phyloP scores from a whole-genome alignment of 345 rosid species.

The Combretum micranthum region DNA sequence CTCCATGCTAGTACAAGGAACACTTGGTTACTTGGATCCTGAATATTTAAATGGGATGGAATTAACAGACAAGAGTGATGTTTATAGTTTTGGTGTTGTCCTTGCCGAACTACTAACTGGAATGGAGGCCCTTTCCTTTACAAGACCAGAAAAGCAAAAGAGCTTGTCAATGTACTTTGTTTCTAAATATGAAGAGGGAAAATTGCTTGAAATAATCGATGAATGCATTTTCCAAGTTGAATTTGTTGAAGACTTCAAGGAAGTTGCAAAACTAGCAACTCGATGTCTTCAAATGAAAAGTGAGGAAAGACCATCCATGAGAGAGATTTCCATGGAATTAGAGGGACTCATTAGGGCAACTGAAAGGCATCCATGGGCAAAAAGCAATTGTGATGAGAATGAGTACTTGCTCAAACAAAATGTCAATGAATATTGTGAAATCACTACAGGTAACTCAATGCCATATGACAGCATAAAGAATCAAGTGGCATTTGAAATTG shows the following conservation, averaged over 20 bases:
- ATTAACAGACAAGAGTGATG: slow-evolving; percentile 33
- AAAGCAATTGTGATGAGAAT: neutral
- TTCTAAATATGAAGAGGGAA: slow-evolving; percentile 15
- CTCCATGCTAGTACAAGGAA: slow-evolving; percentile 35
- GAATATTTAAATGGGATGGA: slow-evolving; percentile 20
- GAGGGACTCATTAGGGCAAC: slow-evolving; percentile 7
- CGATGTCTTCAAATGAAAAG: slow-evolving; percentile 20
- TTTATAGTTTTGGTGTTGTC: slow-evolving; percentile 38
- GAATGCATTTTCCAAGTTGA: neutral
- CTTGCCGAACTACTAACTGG: slow-evolving; percentile 31
- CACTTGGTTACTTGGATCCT: slow-evolving; percentile 38
- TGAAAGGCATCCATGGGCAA: neutral
- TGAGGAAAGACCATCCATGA: slow-evolving; percentile 24
- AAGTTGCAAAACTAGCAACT: slow-evolving; percentile 14
- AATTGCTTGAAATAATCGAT: slow-evolving; percentile 20
- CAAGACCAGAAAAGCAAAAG: slow-evolving; percentile 15
- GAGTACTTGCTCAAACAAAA: too few species aligned
- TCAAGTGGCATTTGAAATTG: too few species aligned
- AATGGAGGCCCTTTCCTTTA: slow-evolving; percentile 11
- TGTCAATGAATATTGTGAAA: too few species aligned
- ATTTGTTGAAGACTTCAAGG: slow-evolving; percentile 4
- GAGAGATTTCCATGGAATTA: slow-evolving; percentile 19
- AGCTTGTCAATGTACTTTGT: slow-evolving; percentile 20
- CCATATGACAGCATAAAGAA: too few species aligned
- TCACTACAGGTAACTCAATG: too few species aligned